Conservation (phyloP, 208 protist genomes). For the Phytomonas serpens region DNA sequence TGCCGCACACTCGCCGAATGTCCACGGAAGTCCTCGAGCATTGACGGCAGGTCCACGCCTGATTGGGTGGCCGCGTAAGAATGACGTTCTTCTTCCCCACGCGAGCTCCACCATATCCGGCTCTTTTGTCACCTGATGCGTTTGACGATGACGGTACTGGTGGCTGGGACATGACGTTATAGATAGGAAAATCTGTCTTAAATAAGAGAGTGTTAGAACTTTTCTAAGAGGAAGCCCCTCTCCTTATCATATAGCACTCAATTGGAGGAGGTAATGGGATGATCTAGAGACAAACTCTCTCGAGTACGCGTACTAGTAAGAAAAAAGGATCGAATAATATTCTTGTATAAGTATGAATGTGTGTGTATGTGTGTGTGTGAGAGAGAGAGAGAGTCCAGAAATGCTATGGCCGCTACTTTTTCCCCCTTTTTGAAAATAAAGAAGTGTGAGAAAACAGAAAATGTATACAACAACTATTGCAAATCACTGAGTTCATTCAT, state of each 20-base stretch:
- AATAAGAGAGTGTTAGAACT: not conserved
- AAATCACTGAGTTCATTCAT: not conserved
- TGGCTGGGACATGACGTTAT: not conserved
- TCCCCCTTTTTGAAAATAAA: not conserved
- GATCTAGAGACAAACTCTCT: not conserved
- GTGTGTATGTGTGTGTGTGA: too few relatives aligned
- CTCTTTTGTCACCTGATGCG: not conserved
- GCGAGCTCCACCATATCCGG: not conserved
- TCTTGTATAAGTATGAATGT: too few relatives aligned
- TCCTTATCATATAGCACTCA: not conserved
- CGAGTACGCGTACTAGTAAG: not conserved
- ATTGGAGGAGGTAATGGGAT: not conserved
- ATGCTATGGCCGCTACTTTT: not conserved
- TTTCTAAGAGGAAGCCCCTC: not conserved
- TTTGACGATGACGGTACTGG: not conserved
- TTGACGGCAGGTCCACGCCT: slow-evolving; percentile 25
- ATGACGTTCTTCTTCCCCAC: not conserved
- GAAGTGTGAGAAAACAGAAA: not conserved
- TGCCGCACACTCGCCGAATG: slow-evolving; percentile 40
- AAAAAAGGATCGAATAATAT: not conserved
- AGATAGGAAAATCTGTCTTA: not conserved
- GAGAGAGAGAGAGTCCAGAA: too few relatives aligned
- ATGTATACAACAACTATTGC: not conserved
- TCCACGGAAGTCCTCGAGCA: slow-evolving; percentile 29
- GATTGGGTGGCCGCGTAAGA: not conserved